A percentile compares a stretch with the other conserved stretches of the same genome.
These are phyloP conservation scores for Saprolegnia diclina DNA, from an alignment of 352 stramenopile genomes.

Conservation along the genomic window DNA sequence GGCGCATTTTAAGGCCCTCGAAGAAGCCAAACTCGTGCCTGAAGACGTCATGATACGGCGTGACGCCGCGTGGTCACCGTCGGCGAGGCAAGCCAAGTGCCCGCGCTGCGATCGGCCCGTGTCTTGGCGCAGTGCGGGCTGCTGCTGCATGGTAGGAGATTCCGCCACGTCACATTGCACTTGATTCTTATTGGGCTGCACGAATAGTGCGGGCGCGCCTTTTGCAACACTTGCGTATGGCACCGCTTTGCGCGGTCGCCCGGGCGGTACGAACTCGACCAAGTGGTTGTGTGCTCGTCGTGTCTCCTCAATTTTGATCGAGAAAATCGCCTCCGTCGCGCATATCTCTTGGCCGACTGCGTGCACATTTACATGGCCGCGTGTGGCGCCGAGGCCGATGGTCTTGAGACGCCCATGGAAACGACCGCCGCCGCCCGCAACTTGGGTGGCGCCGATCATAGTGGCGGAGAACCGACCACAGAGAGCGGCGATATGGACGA, in stretches of 20 bases:
- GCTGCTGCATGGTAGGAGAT: neutral
- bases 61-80: neutral
- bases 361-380: neutral
- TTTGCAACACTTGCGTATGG: constrained; percentile 6
- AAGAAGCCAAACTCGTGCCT: constrained; percentile 4
- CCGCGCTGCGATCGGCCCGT: neutral
- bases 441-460: neutral
- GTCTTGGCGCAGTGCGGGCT: neutral
- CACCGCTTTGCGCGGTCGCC: neutral
- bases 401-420: neutral
- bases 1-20: neutral
- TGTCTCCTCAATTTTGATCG: neutral
- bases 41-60: neutral
- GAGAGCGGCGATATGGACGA: constrained; percentile 2
- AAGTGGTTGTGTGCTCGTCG: neutral
- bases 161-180: neutral
- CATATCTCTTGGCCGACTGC: neutral
- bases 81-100: neutral
- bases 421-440: neutral
- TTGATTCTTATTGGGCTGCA: neutral
- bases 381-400: neutral
- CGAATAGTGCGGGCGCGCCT: neutral
- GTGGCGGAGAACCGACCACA: neutral
- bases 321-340: neutral
- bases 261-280: neutral